Conservation (phyloP, 2,329 filamentous ascomycete genomes). For the Arthrobotrys entomopaga region DNA sequence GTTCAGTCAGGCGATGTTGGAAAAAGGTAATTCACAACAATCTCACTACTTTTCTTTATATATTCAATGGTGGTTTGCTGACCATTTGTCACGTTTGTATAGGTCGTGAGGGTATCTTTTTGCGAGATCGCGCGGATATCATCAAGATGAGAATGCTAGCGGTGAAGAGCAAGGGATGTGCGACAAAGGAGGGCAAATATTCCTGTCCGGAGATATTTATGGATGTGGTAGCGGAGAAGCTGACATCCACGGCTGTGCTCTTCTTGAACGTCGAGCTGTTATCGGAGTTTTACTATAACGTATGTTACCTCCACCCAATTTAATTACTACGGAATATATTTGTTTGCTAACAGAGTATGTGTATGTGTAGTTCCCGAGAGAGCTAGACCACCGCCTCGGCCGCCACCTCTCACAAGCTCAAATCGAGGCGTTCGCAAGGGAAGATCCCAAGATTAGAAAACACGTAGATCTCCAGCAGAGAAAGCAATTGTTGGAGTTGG, state of each 20-base stretch:
- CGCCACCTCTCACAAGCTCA: constrained; percentile 80
- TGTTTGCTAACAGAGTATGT: constrained; percentile 14
- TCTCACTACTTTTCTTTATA: neutral
- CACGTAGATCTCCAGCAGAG: constrained; percentile 91
- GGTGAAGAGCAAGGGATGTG: constrained; percentile 89
- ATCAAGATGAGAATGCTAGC: constrained; percentile 89
- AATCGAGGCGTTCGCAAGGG: constrained; percentile 88
- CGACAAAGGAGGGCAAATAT: constrained; percentile 86
- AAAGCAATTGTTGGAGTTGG: constrained; percentile 92
- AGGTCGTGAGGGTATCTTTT: constrained; percentile 93
- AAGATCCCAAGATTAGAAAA: constrained; percentile 87
- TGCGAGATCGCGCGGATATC: constrained; percentile 88
- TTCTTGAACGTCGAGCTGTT: constrained; percentile 97
- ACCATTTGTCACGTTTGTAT: constrained; percentile 14
- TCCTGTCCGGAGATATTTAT: constrained; percentile 97
- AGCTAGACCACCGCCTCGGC: constrained; percentile 86
- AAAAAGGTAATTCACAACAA: constrained; percentile 72
- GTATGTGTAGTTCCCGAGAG: constrained; percentile 75
- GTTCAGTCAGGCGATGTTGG: constrained; percentile 86
- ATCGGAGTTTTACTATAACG: constrained; percentile 94
- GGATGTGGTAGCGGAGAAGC: constrained; percentile 94
- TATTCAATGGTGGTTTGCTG: neutral
- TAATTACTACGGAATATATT: neutral
- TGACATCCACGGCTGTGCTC: constrained; percentile 92
- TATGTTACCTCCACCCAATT: constrained; percentile 31